Evolutionary conservation across 2,329 filamentous ascomycete species (phyloP).

Genomic region (Cryphonectria naterciae): DNA sequence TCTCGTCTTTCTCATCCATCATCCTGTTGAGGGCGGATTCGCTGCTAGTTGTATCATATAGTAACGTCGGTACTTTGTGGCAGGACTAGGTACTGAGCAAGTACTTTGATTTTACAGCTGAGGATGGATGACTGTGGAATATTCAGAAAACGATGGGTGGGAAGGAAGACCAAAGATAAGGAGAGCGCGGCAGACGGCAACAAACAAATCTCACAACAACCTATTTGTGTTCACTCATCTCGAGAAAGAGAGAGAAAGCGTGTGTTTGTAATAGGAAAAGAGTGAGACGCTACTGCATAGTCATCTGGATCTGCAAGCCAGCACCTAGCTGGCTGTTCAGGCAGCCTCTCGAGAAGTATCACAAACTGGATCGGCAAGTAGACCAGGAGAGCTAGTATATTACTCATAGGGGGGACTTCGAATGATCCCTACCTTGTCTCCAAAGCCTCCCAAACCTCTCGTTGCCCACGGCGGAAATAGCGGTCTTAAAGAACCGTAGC

Average conservation of each 20-base stretch:
- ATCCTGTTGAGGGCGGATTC: background rate
- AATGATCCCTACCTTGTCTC: background rate
- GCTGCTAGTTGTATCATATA: background rate
- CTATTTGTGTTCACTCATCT: background rate
- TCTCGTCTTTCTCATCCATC: conserved; percentile 19
- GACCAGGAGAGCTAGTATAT: background rate
- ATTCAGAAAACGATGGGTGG: no score
- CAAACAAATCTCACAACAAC: background rate
- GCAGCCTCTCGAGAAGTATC: background rate
- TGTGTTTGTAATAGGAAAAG: background rate
- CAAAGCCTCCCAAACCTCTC: no score
- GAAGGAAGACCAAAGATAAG: no score
- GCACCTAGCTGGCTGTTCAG: background rate
- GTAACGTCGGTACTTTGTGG: background rate
- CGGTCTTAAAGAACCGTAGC: background rate
- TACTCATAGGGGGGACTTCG: background rate
- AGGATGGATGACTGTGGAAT: background rate
- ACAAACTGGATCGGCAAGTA: background rate
- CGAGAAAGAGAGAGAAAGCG: no score
- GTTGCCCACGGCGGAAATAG: background rate
- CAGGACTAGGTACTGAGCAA: no score
- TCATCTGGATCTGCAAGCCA: background rate
- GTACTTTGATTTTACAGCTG: background rate
- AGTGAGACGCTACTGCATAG: background rate
- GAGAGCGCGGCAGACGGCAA: no score